Percentiles rank a stretch among this genome's conserved stretches.
phyloP scores from a whole-genome alignment of 2,329 filamentous ascomycete species.

The Colletotrichum tropicicola region DNA sequence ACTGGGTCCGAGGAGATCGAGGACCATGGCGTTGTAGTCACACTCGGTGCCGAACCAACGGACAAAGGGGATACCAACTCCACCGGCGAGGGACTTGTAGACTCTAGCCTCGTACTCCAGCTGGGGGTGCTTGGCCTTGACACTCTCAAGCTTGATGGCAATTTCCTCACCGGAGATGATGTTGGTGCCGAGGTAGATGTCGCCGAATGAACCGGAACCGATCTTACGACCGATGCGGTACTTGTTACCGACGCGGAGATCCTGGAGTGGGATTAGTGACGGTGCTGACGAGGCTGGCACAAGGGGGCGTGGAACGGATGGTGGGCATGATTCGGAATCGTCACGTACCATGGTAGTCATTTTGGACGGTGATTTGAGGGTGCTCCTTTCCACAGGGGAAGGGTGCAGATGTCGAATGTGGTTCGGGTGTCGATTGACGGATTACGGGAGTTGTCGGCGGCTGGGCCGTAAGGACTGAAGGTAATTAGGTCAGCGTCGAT shows the following conservation, averaged over 20 bases:
- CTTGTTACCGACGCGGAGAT: constrained; percentile 99
- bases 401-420: background rate
- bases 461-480: background rate
- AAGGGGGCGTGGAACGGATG: too few species aligned
- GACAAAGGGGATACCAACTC: constrained; percentile 97
- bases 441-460: background rate
- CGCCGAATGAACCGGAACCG: constrained; percentile 95
- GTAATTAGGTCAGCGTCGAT: background rate
- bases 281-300: too few species aligned
- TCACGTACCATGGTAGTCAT: constrained; percentile 63
- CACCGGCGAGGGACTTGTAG: constrained; percentile 88
- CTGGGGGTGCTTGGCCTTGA: constrained; percentile 99
- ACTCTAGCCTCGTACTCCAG: constrained; percentile 98
- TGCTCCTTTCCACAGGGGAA: constrained; percentile 29
- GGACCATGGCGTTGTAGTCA: constrained; percentile 99
- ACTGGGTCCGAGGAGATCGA: constrained; percentile 94
- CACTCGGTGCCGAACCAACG: constrained; percentile 99
- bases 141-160: constrained; percentile 98
- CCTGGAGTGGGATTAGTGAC: constrained; percentile 64
- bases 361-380: constrained; percentile 35
- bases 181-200: constrained; percentile 99
- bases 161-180: constrained; percentile 99
- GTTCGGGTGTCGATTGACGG: constrained; percentile 1
- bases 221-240: constrained; percentile 99
- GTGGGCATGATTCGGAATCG: too few species aligned